Base-by-base conservation (phyloP, 2,329 filamentous ascomycete genomes). In the Penicillium sp. region DNA sequence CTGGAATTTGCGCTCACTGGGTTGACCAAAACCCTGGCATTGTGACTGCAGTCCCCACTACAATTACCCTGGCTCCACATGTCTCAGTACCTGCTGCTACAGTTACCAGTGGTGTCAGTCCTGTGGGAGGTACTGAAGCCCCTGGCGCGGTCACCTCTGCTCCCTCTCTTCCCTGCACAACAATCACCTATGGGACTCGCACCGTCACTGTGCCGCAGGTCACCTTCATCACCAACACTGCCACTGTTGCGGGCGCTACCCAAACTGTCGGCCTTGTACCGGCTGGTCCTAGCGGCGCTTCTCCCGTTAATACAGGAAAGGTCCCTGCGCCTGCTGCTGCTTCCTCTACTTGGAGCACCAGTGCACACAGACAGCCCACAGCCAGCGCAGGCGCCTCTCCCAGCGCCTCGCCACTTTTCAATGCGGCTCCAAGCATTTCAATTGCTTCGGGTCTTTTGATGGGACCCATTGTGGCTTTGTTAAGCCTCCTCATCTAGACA, bases 1-100 rank as follows among this genome's bases (percentile, higher is more conserved):
- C 92, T 75, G 92, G 92, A 72, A 90, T 97, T 77, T 97, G 93
- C 79, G 91, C 89, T 54, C 77, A 83, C 49, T 87, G 88, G 75
- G 83, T 91, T 31, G 79, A 83, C 14, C 66, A 83, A 71, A 96
- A 97, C 83, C 91, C 92, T n/a, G 90, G 82, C 60, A 90, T 97
- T 67, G 84, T 91, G 69, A 95, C 89, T 46, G 86, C 84, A 59
- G 86, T 91, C 64, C 85, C 89, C 21, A 80, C 81, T 34, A 81
- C 81, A 51, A 83, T 87, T 74, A 79, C 77, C 6, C 72, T 81
- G n/a, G 69, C 71, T 24, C 75, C 76, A 13, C 77, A 78, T 21
- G 67, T 76, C 44, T 71, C 76, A 5, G 72, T 75, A 45, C 73
- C 83, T 24, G 75, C 82, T 34, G 76, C 80, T 46, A 80, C 75